Percentiles rank a stretch among this genome's conserved stretches.
phyloP scores from a whole-genome alignment of 306 rosid genomes.

The Quillaja saponaria region DNA sequence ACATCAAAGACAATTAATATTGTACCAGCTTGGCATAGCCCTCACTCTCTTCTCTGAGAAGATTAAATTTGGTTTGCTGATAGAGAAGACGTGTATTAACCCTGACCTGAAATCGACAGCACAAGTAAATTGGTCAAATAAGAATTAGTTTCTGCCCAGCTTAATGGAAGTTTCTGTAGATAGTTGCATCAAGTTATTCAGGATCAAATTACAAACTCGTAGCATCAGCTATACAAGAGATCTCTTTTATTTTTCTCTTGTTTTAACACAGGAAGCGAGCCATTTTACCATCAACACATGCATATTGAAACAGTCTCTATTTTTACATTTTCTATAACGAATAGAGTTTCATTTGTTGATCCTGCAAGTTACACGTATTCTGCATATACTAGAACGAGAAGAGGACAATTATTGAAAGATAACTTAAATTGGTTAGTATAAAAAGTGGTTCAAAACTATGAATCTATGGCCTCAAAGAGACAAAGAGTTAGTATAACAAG shows the following conservation, averaged over 20 bases:
- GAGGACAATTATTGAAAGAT: too few relatives aligned
- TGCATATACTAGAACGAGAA: too few relatives aligned
- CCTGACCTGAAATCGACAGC: conserved; percentile 73
- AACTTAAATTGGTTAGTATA: too few relatives aligned
- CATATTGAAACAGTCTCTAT: too few relatives aligned
- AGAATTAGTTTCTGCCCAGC: conserved; percentile 6
- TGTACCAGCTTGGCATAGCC: conserved; percentile 98
- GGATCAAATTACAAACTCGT: not conserved
- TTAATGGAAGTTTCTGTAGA: not conserved
- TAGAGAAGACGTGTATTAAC: conserved; percentile 96
- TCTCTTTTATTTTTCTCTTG: not conserved
- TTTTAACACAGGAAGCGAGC: not conserved
- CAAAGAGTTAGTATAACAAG: too few relatives aligned
- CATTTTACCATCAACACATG: not conserved
- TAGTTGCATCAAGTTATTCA: not conserved
- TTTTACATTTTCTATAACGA: too few relatives aligned
- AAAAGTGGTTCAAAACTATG: too few relatives aligned
- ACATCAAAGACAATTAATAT: conserved; percentile 7
- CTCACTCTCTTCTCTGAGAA: conserved; percentile 99
- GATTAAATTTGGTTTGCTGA: conserved; percentile 98
- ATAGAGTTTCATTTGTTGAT: too few relatives aligned
- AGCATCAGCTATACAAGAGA: not conserved
- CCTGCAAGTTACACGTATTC: too few relatives aligned
- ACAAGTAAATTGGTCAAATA: conserved; percentile 25
- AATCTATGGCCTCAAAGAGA: too few relatives aligned